Percentiles rank a stretch among this genome's conserved stretches.
Evolutionary conservation across 164 flowering plant species (phyloP).

Genomic region (Berberis thunbergii): DNA sequence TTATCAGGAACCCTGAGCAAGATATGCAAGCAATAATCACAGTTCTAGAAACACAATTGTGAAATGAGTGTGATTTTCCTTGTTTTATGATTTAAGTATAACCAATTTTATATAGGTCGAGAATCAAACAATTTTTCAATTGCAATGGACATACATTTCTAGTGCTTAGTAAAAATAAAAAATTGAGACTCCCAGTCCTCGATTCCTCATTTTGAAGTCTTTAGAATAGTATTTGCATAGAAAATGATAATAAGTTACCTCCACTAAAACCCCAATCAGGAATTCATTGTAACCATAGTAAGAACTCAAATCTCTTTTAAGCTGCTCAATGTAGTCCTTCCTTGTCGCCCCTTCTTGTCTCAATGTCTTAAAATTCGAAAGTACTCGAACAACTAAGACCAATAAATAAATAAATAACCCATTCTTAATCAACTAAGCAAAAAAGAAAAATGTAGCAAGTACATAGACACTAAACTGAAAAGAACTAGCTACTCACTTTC

Average conservation of each 20-base stretch:
- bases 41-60: too few species aligned
- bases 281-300: slow-evolving; percentile 97
- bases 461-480: neutral
- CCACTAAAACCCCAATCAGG: slow-evolving; percentile 65
- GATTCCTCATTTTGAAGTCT: too few species aligned
- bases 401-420: neutral
- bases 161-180: too few species aligned
- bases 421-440: neutral
- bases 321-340: slow-evolving; percentile 77
- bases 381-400: slow-evolving; percentile 64
- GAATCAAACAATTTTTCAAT: too few species aligned
- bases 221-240: too few species aligned
- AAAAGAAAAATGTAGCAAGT: neutral
- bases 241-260: slow-evolving; percentile 35
- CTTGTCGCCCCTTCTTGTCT: slow-evolving; percentile 60
- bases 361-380: slow-evolving; percentile 71
- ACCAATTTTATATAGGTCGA: too few species aligned
- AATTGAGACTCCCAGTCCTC: too few species aligned
- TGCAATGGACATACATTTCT: too few species aligned
- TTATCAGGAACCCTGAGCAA: too few species aligned
- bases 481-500: slow-evolving; percentile 46
- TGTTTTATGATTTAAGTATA: too few species aligned
- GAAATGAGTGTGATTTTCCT: too few species aligned
- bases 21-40: too few species aligned
- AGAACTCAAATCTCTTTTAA: slow-evolving; percentile 62